phyloP scores from a whole-genome alignment of 192 early-diverging fungal genomes.

The Obelidium mucronatum region DNA sequence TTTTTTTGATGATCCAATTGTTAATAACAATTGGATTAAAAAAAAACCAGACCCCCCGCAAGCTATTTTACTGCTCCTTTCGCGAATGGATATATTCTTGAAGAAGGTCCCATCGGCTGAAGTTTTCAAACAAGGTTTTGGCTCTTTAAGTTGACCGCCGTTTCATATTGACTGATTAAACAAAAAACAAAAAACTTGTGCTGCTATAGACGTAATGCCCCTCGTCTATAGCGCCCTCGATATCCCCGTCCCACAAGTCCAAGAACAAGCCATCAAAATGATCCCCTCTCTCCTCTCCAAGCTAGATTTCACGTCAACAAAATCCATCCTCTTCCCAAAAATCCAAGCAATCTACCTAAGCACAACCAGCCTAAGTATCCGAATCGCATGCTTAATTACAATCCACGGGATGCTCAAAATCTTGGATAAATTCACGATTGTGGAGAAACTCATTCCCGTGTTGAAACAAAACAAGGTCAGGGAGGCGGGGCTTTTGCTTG shows the following conservation, averaged over 20 bases:
- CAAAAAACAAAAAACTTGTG: background rate
- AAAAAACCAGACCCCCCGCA: conserved; percentile 67
- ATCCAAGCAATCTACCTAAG: background rate
- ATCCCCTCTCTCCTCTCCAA: conserved; percentile 62
- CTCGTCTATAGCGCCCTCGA: conserved; percentile 73
- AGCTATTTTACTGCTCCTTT: conserved; percentile 69
- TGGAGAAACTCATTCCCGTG: conserved; percentile 79
- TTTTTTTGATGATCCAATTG: too few relatives aligned
- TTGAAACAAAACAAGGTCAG: conserved; percentile 77
- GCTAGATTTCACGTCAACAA: conserved; percentile 70
- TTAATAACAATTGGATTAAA: conserved; percentile 24
- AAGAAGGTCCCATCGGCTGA: conserved; percentile 63
- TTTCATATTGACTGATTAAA: background rate
- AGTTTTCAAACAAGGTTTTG: conserved; percentile 67
- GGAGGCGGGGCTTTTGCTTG: conserved; percentile 79
- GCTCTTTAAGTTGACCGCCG: background rate
- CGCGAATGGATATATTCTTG: conserved; percentile 68
- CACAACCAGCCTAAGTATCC: background rate
- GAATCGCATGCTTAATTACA: conserved; percentile 26
- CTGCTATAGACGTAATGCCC: conserved; percentile 69
- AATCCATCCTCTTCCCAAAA: conserved; percentile 72
- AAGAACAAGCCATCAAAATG: conserved; percentile 61
- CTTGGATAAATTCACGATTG: conserved; percentile 33
- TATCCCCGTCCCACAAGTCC: conserved; percentile 9
- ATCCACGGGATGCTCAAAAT: conserved; percentile 34